Evolutionary conservation across 805 yeast genomes (phyloP).

Genomic region (Hagleromyces aurorensis): DNA sequence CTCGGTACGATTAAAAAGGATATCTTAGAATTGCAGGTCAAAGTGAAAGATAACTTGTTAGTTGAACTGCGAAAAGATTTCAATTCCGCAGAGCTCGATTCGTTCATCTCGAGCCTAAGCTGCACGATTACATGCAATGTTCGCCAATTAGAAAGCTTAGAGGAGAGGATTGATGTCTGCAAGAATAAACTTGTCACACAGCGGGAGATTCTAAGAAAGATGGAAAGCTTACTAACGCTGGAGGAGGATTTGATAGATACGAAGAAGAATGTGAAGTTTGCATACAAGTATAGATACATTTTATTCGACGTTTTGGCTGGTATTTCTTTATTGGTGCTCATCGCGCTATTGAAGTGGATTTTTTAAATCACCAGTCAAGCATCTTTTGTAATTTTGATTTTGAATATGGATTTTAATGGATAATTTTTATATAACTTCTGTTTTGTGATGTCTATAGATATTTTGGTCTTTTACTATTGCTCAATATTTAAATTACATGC

Average conservation of each 20-base stretch:
- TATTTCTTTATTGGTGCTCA: no score
- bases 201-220: conserved; percentile 21
- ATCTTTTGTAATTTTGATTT: no score
- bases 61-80: conserved; percentile 25
- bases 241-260: conserved; percentile 14
- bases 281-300: conserved; percentile 12
- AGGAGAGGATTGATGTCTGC: conserved; percentile 21
- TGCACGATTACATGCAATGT: conserved; percentile 12
- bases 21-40: conserved; percentile 20
- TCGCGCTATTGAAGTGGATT: no score
- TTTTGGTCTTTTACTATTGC: no score
- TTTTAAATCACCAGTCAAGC: no score
- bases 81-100: conserved; percentile 17
- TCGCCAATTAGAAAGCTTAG: conserved; percentile 23
- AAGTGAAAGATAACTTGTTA: conserved; percentile 26
- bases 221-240: conserved; percentile 20
- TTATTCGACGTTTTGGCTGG: conserved; percentile 9
- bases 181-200: conserved; percentile 16
- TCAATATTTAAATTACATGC: no score
- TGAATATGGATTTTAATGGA: no score
- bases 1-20: conserved; percentile 25
- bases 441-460: no score
- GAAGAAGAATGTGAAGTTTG: conserved; percentile 12
- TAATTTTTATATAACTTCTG: no score
- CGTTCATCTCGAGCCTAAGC: conserved; percentile 20